Conservation (phyloP, 768 basidiomycete species). For the Boletus reticuloceps region DNA sequence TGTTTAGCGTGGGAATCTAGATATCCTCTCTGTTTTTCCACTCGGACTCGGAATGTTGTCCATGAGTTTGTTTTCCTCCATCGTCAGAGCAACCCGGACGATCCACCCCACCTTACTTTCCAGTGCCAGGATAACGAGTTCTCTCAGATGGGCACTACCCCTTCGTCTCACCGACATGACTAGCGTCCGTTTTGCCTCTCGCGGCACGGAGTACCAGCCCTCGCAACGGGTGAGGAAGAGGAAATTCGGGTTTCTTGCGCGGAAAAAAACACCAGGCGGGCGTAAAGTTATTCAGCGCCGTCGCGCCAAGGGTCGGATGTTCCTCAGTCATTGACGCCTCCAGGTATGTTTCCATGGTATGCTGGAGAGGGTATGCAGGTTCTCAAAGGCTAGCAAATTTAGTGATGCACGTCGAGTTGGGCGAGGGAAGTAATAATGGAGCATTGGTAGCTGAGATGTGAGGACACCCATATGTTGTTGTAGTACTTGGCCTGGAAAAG, state of each 20-base stretch:
- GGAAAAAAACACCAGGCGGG: constrained; percentile 66
- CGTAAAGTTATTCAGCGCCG: constrained; percentile 71
- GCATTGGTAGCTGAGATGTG: background rate
- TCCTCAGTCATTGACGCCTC: constrained; percentile 65
- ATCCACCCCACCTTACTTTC: constrained; percentile 16
- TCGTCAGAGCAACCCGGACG: constrained; percentile 22
- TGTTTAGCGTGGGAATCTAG: constrained; percentile 18
- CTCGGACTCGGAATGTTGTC: constrained; percentile 11
- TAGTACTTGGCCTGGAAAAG: constrained; percentile 16
- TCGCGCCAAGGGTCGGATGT: constrained; percentile 72
- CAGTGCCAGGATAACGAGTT: constrained; percentile 9
- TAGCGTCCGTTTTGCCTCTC: constrained; percentile 53
- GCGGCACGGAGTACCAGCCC: constrained; percentile 95
- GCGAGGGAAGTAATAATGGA: background rate
- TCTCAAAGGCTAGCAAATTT: background rate
- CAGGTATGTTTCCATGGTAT: constrained; percentile 10
- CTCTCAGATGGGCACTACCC: constrained; percentile 24
- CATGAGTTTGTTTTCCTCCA: constrained; percentile 17
- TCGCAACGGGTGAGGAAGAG: constrained; percentile 91
- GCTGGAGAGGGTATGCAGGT: background rate
- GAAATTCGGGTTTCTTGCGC: constrained; percentile 85
- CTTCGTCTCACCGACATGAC: constrained; percentile 17
- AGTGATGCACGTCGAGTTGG: background rate
- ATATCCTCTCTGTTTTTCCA: background rate
- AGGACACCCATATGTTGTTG: too few species aligned